Conservation (phyloP, 495 filamentous ascomycete genomes). For the Penicillium alfredii region DNA sequence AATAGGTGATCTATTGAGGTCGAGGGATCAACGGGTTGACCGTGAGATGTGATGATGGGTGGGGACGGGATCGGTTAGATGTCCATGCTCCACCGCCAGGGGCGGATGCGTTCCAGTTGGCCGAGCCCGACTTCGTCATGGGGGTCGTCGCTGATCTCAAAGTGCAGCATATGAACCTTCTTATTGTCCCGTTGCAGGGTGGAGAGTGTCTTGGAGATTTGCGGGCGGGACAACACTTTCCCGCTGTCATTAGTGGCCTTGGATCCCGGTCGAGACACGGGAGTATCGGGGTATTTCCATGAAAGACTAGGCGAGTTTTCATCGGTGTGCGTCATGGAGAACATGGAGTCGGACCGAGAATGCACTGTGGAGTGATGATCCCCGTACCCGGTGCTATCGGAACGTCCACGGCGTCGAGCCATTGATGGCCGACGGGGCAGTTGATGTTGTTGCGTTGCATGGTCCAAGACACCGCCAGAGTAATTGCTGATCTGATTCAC, state of each 20-base stretch:
- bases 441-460: conserved; percentile 8
- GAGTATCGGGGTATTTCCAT: conserved; percentile 37
- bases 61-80: conserved; percentile 26
- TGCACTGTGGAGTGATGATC: conserved; percentile 24
- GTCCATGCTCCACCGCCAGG: conserved; percentile 47
- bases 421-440: conserved; percentile 21
- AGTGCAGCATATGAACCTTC: conserved; percentile 36
- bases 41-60: background rate
- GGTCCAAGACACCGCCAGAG: too few relatives aligned
- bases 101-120: conserved; percentile 36
- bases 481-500: conserved; percentile 1
- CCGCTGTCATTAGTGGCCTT: conserved; percentile 33
- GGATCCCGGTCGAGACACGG: conserved; percentile 35
- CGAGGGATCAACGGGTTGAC: conserved; percentile 1
- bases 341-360: conserved; percentile 34
- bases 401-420: conserved; percentile 12
- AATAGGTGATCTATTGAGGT: conserved; percentile 6
- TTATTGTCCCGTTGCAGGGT: conserved; percentile 29
- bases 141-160: conserved; percentile 37
- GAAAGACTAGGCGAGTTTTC: conserved; percentile 26
- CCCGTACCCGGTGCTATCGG: conserved; percentile 17
- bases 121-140: conserved; percentile 33
- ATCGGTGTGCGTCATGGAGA: conserved; percentile 28
- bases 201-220: conserved; percentile 33
- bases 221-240: conserved; percentile 20